Percentiles rank a stretch among this genome's conserved stretches.
Conservation (phyloP, 2,329 filamentous ascomycete species). For the Emmonsiellopsis sp. region DNA sequence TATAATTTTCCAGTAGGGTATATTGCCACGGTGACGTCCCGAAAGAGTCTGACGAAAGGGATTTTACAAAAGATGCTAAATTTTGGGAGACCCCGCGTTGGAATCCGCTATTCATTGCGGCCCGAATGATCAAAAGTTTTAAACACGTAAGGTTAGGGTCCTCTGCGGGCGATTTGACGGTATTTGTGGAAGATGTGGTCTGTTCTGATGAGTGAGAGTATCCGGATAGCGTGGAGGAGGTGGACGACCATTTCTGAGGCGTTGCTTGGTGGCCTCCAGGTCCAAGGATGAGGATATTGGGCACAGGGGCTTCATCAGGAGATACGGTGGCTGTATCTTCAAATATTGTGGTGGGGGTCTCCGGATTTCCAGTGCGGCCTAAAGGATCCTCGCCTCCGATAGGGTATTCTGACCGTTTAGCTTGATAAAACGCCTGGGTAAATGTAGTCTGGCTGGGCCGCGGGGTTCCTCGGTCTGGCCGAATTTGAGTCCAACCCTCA, state of each 20-base stretch:
- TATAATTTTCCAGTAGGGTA: constrained; percentile 66
- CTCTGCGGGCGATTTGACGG: constrained; percentile 43
- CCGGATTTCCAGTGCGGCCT: constrained; percentile 43
- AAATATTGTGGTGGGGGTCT: constrained; percentile 91
- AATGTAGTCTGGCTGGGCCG: constrained; percentile 71
- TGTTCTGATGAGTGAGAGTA: constrained; percentile 59
- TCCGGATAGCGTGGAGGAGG: constrained; percentile 65
- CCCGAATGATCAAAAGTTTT: constrained; percentile 71
- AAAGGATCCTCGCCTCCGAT: constrained; percentile 19
- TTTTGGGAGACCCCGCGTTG: constrained; percentile 49
- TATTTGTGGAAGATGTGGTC: constrained; percentile 36
- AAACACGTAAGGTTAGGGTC: constrained; percentile 69
- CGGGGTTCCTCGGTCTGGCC: constrained; percentile 77
- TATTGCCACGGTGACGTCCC: constrained; percentile 62
- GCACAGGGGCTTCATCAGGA: constrained; percentile 66
- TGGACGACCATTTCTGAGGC: constrained; percentile 60
- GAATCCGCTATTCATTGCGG: constrained; percentile 77
- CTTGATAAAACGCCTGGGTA: constrained; percentile 46
- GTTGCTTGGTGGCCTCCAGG: constrained; percentile 49
- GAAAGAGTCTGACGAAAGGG: constrained; percentile 67
- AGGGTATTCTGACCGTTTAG: constrained; percentile 29
- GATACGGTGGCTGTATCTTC: constrained; percentile 84
- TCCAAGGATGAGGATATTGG: constrained; percentile 81
- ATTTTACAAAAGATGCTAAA: constrained; percentile 66
- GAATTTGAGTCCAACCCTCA: constrained; percentile 81